Base-by-base conservation (phyloP, 768 basidiomycete species). In the Lactarius sp. region DNA sequence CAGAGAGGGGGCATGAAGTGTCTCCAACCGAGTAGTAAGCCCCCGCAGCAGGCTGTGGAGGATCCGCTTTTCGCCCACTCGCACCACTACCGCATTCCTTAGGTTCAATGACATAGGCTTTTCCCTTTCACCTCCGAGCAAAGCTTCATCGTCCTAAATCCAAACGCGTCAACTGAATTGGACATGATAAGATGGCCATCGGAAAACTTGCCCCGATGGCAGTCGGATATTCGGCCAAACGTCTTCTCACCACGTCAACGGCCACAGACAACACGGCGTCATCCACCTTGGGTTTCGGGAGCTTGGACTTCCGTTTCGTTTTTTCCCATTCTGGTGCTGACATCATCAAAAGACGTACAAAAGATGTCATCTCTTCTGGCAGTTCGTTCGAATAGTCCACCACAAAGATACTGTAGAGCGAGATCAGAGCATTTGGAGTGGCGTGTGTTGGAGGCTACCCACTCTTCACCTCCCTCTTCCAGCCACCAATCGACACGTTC, bases 401-500 rank as follows among this genome's bases (percentile, higher is more conserved):
- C 4, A 83, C 74, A 64, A 86, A 85, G 1, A 83, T 78, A 68
- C 86, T 88, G 60, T 16, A 56, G 64, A 69, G 3, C 47, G 54
- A 67, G 68, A 41, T 64, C 52, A 55, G 27, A 61, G 22, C 7
- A 42, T 27, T 37, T 13, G 60, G 10, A 13, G 31, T 13, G 34
- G 12, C 62, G 64, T 44, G 46, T 31, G 44, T 33, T 42, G 44
- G 59, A 6, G 16, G 46, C 3, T 34, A 77, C 86, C 67, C 71
- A 94, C 94, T 97, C 94, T 67, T 96, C 94, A 20, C 88, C 88
- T 3, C 88, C 90, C 71, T 87, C 83, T 66, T 97, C 93, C 13
- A 98, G 76, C 91, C 94, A 94, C 86, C 91, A 97, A 64, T 98
- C 92, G 9, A 97, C 87, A 44, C 92, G 81, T 68, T 85, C 84